Percentiles rank a stretch among this genome's conserved stretches.
These are phyloP conservation scores for Leccinum subgranulosum DNA, from an alignment of 768 basidiomycete genomes.

Conservation along the genomic window DNA sequence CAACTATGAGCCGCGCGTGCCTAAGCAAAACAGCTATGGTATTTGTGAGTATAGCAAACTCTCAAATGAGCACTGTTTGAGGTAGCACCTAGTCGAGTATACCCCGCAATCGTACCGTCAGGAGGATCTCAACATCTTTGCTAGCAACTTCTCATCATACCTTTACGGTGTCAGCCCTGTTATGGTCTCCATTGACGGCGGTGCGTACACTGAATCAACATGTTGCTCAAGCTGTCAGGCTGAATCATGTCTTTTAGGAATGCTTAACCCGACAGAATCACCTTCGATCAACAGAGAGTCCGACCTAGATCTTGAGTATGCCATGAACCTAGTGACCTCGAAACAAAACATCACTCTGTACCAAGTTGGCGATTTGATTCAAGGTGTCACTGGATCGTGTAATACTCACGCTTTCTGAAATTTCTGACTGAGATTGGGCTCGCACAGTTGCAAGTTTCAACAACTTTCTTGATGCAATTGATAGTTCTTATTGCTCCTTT, in stretches of 20 bases:
- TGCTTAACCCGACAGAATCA: conserved; percentile 38
- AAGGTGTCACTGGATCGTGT: conserved; percentile 20
- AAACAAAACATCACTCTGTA: conserved; percentile 36
- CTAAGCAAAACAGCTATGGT: conserved; percentile 52
- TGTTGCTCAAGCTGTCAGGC: neutral
- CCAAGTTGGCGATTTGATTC: conserved; percentile 37
- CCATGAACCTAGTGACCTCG: conserved; percentile 44
- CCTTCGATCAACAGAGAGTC: conserved; percentile 56
- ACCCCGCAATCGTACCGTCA: conserved; percentile 47
- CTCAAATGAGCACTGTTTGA: conserved; percentile 8
- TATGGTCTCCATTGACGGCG: conserved; percentile 41
- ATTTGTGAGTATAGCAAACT: conserved; percentile 33
- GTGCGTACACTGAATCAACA: conserved; percentile 21
- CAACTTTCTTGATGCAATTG: conserved; percentile 45
- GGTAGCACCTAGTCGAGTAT: conserved; percentile 43
- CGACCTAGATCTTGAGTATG: conserved; percentile 70
- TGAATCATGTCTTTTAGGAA: conserved; percentile 31
- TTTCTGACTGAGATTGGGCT: conserved; percentile 3
- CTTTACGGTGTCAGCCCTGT: conserved; percentile 27
- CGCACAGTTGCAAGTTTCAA: conserved; percentile 39
- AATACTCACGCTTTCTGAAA: neutral
- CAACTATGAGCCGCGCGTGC: conserved; percentile 43
- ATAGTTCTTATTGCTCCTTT: conserved; percentile 41
- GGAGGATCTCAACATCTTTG: conserved; percentile 46
- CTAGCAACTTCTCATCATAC: conserved; percentile 31